phyloP scores from a whole-genome alignment of 176 grass and related monocot species.

The Carex cristatella region DNA sequence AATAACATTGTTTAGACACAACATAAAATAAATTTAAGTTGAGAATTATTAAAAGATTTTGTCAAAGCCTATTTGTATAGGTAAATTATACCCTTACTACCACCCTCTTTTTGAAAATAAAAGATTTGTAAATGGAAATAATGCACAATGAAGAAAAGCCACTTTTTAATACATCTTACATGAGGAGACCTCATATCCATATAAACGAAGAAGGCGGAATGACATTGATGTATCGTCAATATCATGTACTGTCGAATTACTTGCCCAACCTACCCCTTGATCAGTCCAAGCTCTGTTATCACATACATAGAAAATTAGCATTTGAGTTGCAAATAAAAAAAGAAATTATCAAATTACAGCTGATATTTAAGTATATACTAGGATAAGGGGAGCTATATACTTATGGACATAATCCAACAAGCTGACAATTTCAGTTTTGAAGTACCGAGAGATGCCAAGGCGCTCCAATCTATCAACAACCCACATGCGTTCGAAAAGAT shows the following conservation, averaged over 20 bases:
- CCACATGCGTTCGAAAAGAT: slow-evolving; percentile 79
- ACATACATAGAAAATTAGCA: not conserved
- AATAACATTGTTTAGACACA: not conserved
- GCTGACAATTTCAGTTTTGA: slow-evolving; percentile 52
- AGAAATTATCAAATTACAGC: not conserved
- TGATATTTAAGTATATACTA: not conserved
- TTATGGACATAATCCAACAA: slow-evolving; percentile 67
- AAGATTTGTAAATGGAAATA: not conserved
- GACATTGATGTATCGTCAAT: slow-evolving; percentile 85
- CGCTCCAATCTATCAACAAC: slow-evolving; percentile 57
- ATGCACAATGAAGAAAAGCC: not conserved
- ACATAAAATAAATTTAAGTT: not conserved
- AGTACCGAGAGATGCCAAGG: slow-evolving; percentile 67
- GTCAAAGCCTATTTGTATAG: not conserved
- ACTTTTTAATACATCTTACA: slow-evolving; percentile 26
- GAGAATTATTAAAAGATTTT: not conserved
- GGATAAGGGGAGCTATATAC: slow-evolving; percentile 24
- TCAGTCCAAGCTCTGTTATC: slow-evolving; percentile 58
- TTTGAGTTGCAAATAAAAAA: not conserved
- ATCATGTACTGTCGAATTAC: slow-evolving; percentile 51
- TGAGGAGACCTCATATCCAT: slow-evolving; percentile 69
- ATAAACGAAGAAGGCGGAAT: slow-evolving; percentile 66
- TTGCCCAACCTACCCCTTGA: slow-evolving; percentile 83
- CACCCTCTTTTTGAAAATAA: too few species aligned
- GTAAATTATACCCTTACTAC: too few species aligned